phyloP scores from a whole-genome alignment of 352 stramenopile genomes.

The Globisporangium canariense region DNA sequence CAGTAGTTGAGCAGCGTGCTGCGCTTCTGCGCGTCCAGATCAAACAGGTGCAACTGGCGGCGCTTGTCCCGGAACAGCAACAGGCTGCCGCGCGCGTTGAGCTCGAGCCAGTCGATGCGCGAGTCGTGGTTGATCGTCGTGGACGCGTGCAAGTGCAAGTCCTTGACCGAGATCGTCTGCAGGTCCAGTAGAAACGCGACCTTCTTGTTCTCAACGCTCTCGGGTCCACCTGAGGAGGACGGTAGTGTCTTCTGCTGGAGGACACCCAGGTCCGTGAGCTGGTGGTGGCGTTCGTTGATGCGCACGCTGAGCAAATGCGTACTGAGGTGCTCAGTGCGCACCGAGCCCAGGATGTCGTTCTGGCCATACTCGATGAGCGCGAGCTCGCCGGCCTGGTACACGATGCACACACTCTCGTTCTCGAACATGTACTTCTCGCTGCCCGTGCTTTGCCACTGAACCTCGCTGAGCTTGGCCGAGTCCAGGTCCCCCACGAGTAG shows the following conservation, averaged over 20 bases:
- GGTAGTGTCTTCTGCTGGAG: slow-evolving; percentile 25
- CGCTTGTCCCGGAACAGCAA: slow-evolving; percentile 93
- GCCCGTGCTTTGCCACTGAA: slow-evolving; percentile 87
- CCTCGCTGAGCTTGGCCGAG: slow-evolving; percentile 89
- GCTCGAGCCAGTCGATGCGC: slow-evolving; percentile 93
- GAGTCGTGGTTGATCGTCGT: slow-evolving; percentile 91
- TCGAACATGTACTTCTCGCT: slow-evolving; percentile 95
- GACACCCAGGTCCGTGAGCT: slow-evolving; percentile 27
- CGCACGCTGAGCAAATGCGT: slow-evolving; percentile 91
- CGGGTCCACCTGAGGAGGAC: slow-evolving; percentile 10
- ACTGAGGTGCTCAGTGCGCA: slow-evolving; percentile 90
- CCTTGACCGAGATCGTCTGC: slow-evolving; percentile 90
- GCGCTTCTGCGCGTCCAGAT: slow-evolving; percentile 83
- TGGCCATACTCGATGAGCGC: slow-evolving; percentile 93
- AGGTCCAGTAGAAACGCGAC: slow-evolving; percentile 92
- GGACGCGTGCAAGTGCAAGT: slow-evolving; percentile 70
- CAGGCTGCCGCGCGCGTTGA: slow-evolving; percentile 89
- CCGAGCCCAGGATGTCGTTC: slow-evolving; percentile 89
- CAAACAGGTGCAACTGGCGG: slow-evolving; percentile 90
- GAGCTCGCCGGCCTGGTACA: slow-evolving; percentile 91
- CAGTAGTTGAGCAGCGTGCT: slow-evolving; percentile 92
- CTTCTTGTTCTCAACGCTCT: slow-evolving; percentile 88
- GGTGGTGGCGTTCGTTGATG: slow-evolving; percentile 84
- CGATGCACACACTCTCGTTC: slow-evolving; percentile 87
- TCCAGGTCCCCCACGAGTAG: slow-evolving; percentile 91